These are phyloP conservation scores for Aureobasidium sp. DNA, from an alignment of 2,329 filamentous ascomycete genomes.

Conservation along the genomic window DNA sequence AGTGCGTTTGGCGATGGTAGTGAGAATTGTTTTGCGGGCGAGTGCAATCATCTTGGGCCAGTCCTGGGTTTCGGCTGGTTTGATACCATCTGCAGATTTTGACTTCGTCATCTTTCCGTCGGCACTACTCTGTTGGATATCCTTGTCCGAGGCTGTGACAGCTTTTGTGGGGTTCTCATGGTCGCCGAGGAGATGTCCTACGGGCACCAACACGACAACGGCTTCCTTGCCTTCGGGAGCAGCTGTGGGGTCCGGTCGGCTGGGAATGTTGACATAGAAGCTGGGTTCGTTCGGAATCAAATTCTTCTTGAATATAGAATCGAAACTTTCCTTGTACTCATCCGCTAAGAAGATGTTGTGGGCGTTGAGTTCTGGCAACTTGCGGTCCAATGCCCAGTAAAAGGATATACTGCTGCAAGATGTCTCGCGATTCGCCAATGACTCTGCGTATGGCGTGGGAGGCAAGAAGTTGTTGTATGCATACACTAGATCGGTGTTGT, in stretches of 20 bases:
- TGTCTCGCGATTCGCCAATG: constrained; percentile 44
- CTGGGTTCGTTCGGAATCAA: constrained; percentile 60
- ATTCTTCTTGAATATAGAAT: constrained; percentile 66
- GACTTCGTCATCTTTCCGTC: constrained; percentile 20
- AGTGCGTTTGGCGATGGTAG: constrained; percentile 54
- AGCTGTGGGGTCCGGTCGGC: constrained; percentile 59
- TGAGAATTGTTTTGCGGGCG: constrained; percentile 54
- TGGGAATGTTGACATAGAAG: constrained; percentile 73
- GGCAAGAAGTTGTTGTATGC: constrained; percentile 66
- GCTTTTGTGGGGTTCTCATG: constrained; percentile 28
- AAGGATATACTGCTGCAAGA: constrained; percentile 71
- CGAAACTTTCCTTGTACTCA: constrained; percentile 65
- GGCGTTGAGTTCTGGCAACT: constrained; percentile 56
- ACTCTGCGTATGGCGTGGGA: constrained; percentile 34
- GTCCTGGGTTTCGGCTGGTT: constrained; percentile 44
- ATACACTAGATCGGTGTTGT: constrained; percentile 69
- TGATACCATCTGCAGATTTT: constrained; percentile 31
- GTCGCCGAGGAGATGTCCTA: constrained; percentile 55
- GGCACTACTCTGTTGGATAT: background rate
- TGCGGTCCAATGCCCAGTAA: constrained; percentile 61
- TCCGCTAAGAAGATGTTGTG: constrained; percentile 76
- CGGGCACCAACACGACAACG: constrained; percentile 64
- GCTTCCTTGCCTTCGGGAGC: constrained; percentile 59
- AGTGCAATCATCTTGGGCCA: constrained; percentile 55
- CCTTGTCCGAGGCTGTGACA: background rate